Percentiles rank a stretch among this genome's conserved stretches.
These are phyloP conservation scores for Vitis hybrid DNA, from an alignment of 177 flowering plant species.

Conservation along the genomic window DNA sequence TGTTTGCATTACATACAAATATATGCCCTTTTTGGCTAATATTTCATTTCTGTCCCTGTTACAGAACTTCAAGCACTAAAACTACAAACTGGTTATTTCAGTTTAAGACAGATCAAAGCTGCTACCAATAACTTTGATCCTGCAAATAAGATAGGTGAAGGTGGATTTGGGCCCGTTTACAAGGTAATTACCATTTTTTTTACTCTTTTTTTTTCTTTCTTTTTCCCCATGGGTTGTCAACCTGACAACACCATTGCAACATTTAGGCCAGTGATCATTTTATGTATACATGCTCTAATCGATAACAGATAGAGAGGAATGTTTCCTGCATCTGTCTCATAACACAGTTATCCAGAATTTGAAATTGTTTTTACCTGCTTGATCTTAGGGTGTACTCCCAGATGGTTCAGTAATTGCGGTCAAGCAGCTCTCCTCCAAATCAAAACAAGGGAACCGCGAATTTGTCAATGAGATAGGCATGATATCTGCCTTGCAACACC, in stretches of 20 bases:
- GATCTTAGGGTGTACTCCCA: slow-evolving; percentile 61
- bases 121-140: slow-evolving; percentile 75
- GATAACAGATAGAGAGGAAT: no score
- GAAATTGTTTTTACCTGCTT: slow-evolving; percentile 2
- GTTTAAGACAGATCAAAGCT: slow-evolving; percentile 73
- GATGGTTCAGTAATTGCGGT: slow-evolving; percentile 87
- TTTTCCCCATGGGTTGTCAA: neutral
- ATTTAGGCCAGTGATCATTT: neutral
- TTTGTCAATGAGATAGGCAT: slow-evolving; percentile 93
- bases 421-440: slow-evolving; percentile 88
- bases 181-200: slow-evolving; percentile 45
- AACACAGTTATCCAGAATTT: neutral
- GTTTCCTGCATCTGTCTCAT: neutral
- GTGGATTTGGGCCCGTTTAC: slow-evolving; percentile 93
- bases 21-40: neutral
- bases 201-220: neutral
- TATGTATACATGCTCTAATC: neutral
- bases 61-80: slow-evolving; percentile 75
- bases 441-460: slow-evolving; percentile 95
- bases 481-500: slow-evolving; percentile 92
- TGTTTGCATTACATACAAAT: neutral
- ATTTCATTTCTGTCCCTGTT: slow-evolving; percentile 1
- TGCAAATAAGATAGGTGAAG: slow-evolving; percentile 91
- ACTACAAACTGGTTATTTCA: slow-evolving; percentile 69
- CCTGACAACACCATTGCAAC: neutral